Conservation (phyloP, 805 yeast species). For the Hanseniaspora guilliermondii region DNA sequence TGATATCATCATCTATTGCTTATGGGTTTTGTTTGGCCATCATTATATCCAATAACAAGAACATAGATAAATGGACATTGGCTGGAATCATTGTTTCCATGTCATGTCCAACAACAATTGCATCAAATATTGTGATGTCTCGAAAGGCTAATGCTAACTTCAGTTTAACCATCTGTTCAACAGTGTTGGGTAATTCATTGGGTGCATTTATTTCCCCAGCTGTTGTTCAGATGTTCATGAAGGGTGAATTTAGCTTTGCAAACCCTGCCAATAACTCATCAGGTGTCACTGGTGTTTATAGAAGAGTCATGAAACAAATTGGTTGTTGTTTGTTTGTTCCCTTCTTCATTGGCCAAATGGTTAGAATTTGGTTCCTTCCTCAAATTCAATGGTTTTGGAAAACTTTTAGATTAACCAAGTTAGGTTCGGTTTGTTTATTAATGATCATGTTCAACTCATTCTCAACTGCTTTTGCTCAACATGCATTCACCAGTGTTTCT, state of each 20-base stretch:
- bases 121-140: slow-evolving; percentile 89
- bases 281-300: slow-evolving; percentile 47
- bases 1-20: slow-evolving; percentile 57
- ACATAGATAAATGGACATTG: slow-evolving; percentile 64
- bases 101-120: slow-evolving; percentile 83
- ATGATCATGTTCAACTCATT: slow-evolving; percentile 69
- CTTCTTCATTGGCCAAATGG: slow-evolving; percentile 72
- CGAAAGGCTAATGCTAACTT: slow-evolving; percentile 74
- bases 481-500: slow-evolving; percentile 61
- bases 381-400: slow-evolving; percentile 49
- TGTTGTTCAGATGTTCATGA: slow-evolving; percentile 54
- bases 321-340: slow-evolving; percentile 80
- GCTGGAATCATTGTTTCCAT: slow-evolving; percentile 75
- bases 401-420: slow-evolving; percentile 51
- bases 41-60: slow-evolving; percentile 40
- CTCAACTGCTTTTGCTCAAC: slow-evolving; percentile 74
- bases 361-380: slow-evolving; percentile 57
- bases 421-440: slow-evolving; percentile 69
- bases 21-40: slow-evolving; percentile 65
- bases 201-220: slow-evolving; percentile 89
- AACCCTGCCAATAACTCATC: slow-evolving; percentile 54
- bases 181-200: slow-evolving; percentile 66
- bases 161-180: slow-evolving; percentile 67
- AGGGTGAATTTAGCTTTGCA: slow-evolving; percentile 57
- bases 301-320: slow-evolving; percentile 72